Percentiles rank a stretch among this genome's conserved stretches.
Evolutionary conservation across 2,329 filamentous ascomycete species (phyloP).

Genomic region (Aspergillus phoenicis): DNA sequence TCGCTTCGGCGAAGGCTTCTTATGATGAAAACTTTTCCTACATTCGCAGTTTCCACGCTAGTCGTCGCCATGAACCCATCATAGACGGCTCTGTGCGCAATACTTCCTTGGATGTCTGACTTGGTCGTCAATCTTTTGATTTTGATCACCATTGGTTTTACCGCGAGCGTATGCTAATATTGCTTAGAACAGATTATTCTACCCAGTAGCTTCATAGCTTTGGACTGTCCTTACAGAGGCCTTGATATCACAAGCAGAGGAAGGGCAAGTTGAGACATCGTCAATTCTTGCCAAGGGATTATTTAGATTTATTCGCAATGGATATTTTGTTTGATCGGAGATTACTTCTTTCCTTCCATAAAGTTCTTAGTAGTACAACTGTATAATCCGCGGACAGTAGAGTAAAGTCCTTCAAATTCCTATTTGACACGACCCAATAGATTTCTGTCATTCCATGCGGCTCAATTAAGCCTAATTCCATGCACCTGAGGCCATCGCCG

Average conservation of each 20-base stretch:
- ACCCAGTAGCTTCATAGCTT: neutral
- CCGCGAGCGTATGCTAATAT: slow-evolving; percentile 4
- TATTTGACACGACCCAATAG: no score
- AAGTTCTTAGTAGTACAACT: neutral
- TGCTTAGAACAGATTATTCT: slow-evolving; percentile 5
- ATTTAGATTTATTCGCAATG: neutral
- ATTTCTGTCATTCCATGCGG: no score
- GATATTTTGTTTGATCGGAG: neutral
- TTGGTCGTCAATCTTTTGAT: slow-evolving; percentile 14
- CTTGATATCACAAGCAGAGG: no score
- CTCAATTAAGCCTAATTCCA: no score
- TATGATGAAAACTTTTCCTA: slow-evolving; percentile 48
- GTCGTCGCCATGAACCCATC: slow-evolving; percentile 40
- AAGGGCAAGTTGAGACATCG: neutral
- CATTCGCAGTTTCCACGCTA: slow-evolving; percentile 48
- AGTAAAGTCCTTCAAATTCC: no score
- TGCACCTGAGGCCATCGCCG: neutral
- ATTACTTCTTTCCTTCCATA: no score
- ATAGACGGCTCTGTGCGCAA: slow-evolving; percentile 39
- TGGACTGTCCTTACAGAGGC: no score
- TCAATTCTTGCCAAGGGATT: no score
- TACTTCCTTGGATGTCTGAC: slow-evolving; percentile 46
- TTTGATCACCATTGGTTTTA: slow-evolving; percentile 19
- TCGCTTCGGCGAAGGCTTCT: slow-evolving; percentile 17
- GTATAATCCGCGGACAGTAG: no score